Conservation (phyloP, 1,139 yeast genomes). For the Geotrichum carabidarum region DNA sequence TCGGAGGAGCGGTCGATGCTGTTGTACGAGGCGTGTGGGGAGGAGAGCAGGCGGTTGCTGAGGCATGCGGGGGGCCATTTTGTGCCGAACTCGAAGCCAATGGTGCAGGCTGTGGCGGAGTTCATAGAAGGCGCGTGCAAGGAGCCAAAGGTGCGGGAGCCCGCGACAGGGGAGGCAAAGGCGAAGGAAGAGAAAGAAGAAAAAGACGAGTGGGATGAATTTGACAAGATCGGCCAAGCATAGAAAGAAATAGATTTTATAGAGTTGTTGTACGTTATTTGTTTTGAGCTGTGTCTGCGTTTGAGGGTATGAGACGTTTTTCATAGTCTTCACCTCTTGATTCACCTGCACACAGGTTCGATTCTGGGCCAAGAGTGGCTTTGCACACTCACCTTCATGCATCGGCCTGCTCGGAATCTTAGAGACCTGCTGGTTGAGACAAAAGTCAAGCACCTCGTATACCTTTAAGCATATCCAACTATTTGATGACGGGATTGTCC, state of each 20-base stretch:
- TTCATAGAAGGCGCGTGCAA: slow-evolving; percentile 6
- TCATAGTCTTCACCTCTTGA: too few species aligned
- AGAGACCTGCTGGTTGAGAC: too few species aligned
- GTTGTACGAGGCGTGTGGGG: slow-evolving; percentile 52
- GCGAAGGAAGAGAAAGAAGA: slow-evolving; percentile 15
- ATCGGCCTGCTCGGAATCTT: too few species aligned
- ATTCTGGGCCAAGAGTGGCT: too few species aligned
- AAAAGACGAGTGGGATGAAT: slow-evolving; percentile 41
- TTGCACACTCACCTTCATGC: too few species aligned
- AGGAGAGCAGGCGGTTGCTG: slow-evolving; percentile 46
- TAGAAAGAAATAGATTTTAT: not conserved
- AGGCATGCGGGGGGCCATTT: slow-evolving; percentile 85
- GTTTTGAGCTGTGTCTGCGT: not conserved
- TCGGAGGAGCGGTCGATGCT: slow-evolving; percentile 62
- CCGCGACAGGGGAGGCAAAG: not conserved
- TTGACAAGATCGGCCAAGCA: slow-evolving; percentile 40
- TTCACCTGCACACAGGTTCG: too few species aligned
- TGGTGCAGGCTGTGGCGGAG: slow-evolving; percentile 50
- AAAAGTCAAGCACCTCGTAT: too few species aligned
- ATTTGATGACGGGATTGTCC: too few species aligned
- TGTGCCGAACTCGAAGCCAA: slow-evolving; percentile 66
- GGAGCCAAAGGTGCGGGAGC: not conserved
- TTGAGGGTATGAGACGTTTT: too few species aligned
- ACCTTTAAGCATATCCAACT: too few species aligned
- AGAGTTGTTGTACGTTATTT: not conserved